Evolutionary conservation across 306 rosid species (phyloP).

Genomic region (Canavalia ensiformis): DNA sequence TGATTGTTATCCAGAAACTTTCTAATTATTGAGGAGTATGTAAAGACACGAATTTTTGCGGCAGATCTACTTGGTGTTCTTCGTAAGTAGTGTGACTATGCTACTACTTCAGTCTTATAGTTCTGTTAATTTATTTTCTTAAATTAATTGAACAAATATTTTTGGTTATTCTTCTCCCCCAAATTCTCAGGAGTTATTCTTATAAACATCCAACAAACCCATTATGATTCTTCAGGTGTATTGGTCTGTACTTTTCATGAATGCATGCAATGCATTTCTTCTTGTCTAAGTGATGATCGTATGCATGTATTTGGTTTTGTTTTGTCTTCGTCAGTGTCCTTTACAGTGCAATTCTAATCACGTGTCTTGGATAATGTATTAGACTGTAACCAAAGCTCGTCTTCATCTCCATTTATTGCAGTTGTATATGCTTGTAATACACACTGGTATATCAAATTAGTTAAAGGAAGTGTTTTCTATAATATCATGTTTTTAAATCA

Average conservation of each 20-base stretch:
- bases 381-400: not conserved
- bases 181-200: not conserved
- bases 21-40: conserved; percentile 60
- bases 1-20: conserved; percentile 48
- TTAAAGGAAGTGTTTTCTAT: not conserved
- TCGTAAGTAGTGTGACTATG: conserved; percentile 62
- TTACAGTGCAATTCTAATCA: not conserved
- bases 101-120: not conserved
- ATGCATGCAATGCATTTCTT: not conserved
- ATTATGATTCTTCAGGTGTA: not conserved
- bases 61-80: conserved; percentile 72
- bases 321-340: not conserved
- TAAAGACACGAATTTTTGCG: conserved; percentile 64
- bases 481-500: conserved; percentile 21
- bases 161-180: too few relatives aligned
- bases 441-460: conserved; percentile 1
- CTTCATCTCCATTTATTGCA: not conserved
- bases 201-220: conserved; percentile 1
- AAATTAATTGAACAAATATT: not conserved
- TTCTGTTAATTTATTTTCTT: conserved; percentile 1
- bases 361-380: conserved; percentile 24
- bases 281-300: conserved; percentile 5
- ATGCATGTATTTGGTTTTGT: conserved; percentile 7
- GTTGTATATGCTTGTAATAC: not conserved
- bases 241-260: conserved; percentile 11